These are phyloP conservation scores for Protomyces inouyei DNA, from an alignment of 1,139 yeast genomes.

Conservation along the genomic window DNA sequence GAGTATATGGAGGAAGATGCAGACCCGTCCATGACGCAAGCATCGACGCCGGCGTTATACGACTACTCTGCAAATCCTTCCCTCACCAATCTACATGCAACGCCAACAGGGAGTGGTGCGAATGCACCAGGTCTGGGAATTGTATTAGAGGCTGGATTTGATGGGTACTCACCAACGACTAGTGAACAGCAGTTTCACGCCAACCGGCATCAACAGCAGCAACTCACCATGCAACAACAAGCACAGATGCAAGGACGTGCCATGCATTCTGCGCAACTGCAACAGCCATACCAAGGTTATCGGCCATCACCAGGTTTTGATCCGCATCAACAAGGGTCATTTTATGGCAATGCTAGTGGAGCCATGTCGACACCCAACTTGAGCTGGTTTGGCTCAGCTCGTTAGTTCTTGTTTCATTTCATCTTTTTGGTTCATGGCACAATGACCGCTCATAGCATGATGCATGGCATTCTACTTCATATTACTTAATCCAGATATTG, in stretches of 20 bases:
- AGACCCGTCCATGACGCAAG: constrained; percentile 15
- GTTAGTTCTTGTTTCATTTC: neutral
- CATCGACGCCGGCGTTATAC: constrained; percentile 22
- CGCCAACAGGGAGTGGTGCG: neutral
- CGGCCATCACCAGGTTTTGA: neutral
- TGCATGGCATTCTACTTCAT: neutral
- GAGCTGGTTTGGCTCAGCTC: constrained; percentile 5
- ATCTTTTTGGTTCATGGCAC: too few relatives aligned
- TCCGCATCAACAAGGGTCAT: neutral
- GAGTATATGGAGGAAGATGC: constrained; percentile 9
- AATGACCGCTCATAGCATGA: neutral
- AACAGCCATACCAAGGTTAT: neutral
- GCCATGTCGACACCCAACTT: constrained; percentile 24
- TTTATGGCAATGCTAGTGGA: constrained; percentile 13
- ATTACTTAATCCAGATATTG: too few relatives aligned
- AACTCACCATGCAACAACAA: neutral
- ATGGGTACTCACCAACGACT: neutral
- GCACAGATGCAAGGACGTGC: neutral
- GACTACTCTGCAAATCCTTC: constrained; percentile 22
- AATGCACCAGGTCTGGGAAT: neutral
- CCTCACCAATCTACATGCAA: constrained; percentile 14
- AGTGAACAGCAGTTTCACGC: neutral
- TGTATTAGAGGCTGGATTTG: neutral
- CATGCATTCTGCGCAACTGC: neutral
- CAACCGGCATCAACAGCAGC: neutral